Evolutionary conservation across 208 protist species (phyloP).

Genomic region (Leishmania guyanensis): DNA sequence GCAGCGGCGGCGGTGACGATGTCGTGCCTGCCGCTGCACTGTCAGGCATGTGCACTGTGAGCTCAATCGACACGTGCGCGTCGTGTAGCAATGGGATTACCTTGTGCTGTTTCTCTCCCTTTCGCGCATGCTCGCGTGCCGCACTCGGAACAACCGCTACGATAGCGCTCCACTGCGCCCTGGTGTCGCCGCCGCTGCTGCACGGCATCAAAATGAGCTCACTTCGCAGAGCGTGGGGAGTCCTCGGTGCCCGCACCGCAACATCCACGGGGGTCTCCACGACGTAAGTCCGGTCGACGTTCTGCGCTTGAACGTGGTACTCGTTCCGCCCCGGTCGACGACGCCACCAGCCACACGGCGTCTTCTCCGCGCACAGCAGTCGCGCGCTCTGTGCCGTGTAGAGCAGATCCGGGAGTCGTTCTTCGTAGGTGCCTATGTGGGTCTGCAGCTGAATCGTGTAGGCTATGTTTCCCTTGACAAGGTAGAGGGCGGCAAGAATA

Average conservation of each 20-base stretch:
- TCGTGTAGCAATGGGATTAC: constrained; percentile 6
- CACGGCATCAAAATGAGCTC: constrained; percentile 14
- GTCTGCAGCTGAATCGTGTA: constrained; percentile 67
- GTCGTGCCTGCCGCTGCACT: neutral
- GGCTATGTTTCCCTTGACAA: constrained; percentile 38
- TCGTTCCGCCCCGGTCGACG: constrained; percentile 6
- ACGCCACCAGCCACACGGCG: neutral
- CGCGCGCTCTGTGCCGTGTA: constrained; percentile 51
- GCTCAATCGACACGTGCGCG: constrained; percentile 13
- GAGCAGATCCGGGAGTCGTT: constrained; percentile 50
- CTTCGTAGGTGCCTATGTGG: constrained; percentile 39
- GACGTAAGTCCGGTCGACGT: neutral
- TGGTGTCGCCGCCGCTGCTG: neutral
- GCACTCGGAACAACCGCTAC: neutral
- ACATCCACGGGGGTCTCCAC: constrained; percentile 16
- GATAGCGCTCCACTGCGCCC: neutral
- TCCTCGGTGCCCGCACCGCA: neutral
- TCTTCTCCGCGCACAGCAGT: constrained; percentile 10
- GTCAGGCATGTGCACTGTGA: neutral
- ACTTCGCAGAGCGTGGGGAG: neutral
- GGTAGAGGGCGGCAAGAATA: constrained; percentile 47
- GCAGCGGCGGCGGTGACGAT: neutral
- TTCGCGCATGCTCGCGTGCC: neutral
- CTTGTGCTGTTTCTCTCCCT: neutral
- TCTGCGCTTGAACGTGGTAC: constrained; percentile 7